Base-by-base conservation (phyloP, 2,329 filamentous ascomycete genomes). In the Fusarium agapanthi region DNA sequence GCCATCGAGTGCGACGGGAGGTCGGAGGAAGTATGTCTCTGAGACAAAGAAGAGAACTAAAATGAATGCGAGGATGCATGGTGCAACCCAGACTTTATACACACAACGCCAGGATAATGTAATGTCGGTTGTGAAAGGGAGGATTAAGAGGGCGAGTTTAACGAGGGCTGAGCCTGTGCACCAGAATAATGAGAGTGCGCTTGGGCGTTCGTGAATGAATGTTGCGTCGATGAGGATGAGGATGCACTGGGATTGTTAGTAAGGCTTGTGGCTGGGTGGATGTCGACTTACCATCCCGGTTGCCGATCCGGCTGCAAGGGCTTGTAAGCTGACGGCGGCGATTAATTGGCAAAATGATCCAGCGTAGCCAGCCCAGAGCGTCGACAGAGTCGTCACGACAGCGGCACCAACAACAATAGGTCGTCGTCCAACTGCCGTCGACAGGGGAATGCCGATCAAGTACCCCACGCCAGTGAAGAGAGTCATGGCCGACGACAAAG, bases 131-230 rank as follows among this genome's bases (percentile, higher is more conserved):
- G 51, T 56, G 0, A 58, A 44, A 2, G 72, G 68, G 3, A 74
- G 8, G 3, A 72, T 15, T 3, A 74, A 48, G 5, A 53, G 11
- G 1, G 44, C 44, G 7, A 74, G n/a, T 32, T 63, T 74, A 40
- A 74, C 64, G 16, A 66, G 22, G 5, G 7, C 53, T 5, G 71
- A 54, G 5, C 69, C 72, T 1, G 32, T 12, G 13, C 68, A 66
- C 68, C 65, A 74, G 37, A 40, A 72, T 3, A 74, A 2, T 3
- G 72, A 74, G 9, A 74, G 34, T 4, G 65, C 68, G 3, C 14
- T 70, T 2, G 71, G 72, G 0, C 72, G 68, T n/a, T 74, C 72
- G 16, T 74, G 71, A 2, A 74, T 74, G 16, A 74, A 74, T 1
- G 71, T 74, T 1, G 54, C 65, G 16, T 74, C 71, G 6, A 74